Percentiles rank a stretch among this genome's conserved stretches.
Evolutionary conservation across 495 filamentous ascomycete species (phyloP).

Genomic region (Tuber indicum): DNA sequence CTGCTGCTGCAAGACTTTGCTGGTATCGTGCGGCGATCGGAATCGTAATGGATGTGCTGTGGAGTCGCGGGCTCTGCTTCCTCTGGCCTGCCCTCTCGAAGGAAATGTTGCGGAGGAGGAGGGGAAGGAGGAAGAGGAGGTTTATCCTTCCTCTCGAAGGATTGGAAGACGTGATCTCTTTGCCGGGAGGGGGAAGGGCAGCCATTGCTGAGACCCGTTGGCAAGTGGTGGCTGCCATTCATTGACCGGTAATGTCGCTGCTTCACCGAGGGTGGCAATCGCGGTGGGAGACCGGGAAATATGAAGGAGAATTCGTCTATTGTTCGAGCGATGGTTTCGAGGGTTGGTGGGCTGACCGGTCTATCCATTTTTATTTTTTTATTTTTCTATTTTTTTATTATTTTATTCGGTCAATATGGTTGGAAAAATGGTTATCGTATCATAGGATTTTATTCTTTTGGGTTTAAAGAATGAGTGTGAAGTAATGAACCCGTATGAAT

Average conservation of each 20-base stretch:
- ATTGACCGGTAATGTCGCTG: constrained; percentile 6
- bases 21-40: constrained; percentile 15
- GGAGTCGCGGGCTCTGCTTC: constrained; percentile 28
- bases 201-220: constrained; percentile 13
- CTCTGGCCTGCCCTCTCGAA: constrained; percentile 23
- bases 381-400: background rate
- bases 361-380: background rate
- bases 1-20: constrained; percentile 20
- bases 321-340: constrained; percentile 23
- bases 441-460: background rate
- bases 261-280: constrained; percentile 14
- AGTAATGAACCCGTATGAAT: background rate
- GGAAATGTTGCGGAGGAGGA: constrained; percentile 10
- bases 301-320: constrained; percentile 33
- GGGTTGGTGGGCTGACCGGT: background rate
- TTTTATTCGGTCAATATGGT: background rate
- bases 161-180: constrained; percentile 29
- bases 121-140: background rate
- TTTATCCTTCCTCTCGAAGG: constrained; percentile 9
- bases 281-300: constrained; percentile 24
- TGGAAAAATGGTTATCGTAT: background rate
- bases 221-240: background rate
- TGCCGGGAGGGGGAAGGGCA: constrained; percentile 24
- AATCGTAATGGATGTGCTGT: constrained; percentile 20
- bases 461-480: background rate